A percentile compares a stretch with the other conserved stretches of the same genome.
Evolutionary conservation across 495 filamentous ascomycete genomes (phyloP).

Genomic region (Lasiosphaeria ovina): DNA sequence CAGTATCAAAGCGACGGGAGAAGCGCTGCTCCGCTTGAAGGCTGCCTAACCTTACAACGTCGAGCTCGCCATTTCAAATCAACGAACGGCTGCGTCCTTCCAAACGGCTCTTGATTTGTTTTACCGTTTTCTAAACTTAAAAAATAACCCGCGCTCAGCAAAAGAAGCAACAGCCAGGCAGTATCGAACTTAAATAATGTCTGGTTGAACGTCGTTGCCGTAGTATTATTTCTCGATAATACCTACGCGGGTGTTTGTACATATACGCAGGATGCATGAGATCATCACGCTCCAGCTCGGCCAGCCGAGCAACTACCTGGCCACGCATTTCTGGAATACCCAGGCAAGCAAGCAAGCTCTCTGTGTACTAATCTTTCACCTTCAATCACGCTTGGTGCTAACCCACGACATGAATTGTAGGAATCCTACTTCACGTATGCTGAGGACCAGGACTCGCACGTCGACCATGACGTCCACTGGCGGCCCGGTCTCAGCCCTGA

Average conservation of each 20-base stretch:
- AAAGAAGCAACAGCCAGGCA: background rate
- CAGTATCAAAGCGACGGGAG: background rate
- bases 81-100: too few relatives aligned
- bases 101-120: too few relatives aligned
- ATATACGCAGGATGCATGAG: slow-evolving; percentile 71
- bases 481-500: slow-evolving; percentile 80
- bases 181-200: background rate
- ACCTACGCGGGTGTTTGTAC: background rate
- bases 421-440: slow-evolving; percentile 98
- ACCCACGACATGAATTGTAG: slow-evolving; percentile 36
- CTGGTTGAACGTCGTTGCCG: background rate
- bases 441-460: slow-evolving; percentile 59
- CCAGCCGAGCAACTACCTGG: slow-evolving; percentile 87
- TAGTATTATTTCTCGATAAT: background rate
- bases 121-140: background rate
- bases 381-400: background rate
- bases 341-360: slow-evolving; percentile 47
- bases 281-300: slow-evolving; percentile 93
- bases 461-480: slow-evolving; percentile 94
- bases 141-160: background rate
- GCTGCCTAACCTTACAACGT: background rate
- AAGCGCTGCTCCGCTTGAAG: background rate
- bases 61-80: too few relatives aligned
- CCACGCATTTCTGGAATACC: slow-evolving; percentile 98
- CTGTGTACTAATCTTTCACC: slow-evolving; percentile 4